Conservation (phyloP, 2,329 filamentous ascomycete genomes). For the Diaporthe humulicola region DNA sequence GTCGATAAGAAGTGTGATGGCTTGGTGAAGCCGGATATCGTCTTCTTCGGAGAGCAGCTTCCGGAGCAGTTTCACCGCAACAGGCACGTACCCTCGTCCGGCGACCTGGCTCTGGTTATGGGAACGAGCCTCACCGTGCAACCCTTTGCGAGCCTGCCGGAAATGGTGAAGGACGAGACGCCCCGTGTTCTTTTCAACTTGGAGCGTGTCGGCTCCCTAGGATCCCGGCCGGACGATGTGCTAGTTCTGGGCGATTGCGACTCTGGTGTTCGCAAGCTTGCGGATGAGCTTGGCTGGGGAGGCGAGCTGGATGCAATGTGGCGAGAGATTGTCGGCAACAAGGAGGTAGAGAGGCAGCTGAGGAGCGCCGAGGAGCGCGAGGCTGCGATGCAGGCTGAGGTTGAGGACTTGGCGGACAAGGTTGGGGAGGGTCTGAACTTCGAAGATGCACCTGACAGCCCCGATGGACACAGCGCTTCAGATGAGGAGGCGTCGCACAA, state of each 20-base stretch:
- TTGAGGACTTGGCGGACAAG: slow-evolving; percentile 51
- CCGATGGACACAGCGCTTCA: background rate
- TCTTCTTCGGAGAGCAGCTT: slow-evolving; percentile 83
- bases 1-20: slow-evolving; percentile 73
- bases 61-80: slow-evolving; percentile 75
- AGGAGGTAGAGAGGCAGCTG: slow-evolving; percentile 66
- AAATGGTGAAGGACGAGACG: slow-evolving; percentile 68
- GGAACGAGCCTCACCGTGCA: slow-evolving; percentile 91
- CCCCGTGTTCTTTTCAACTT: slow-evolving; percentile 91
- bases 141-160: slow-evolving; percentile 87
- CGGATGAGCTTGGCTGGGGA: slow-evolving; percentile 85
- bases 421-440: slow-evolving; percentile 47
- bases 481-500: background rate
- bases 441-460: slow-evolving; percentile 26
- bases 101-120: slow-evolving; percentile 62
- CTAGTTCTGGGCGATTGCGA: slow-evolving; percentile 87
- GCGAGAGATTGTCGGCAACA: slow-evolving; percentile 74
- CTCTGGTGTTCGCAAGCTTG: slow-evolving; percentile 81
- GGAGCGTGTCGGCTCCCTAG: slow-evolving; percentile 84
- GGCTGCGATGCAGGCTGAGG: slow-evolving; percentile 57
- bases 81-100: slow-evolving; percentile 60
- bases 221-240: slow-evolving; percentile 85
- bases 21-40: slow-evolving; percentile 92
- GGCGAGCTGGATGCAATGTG: slow-evolving; percentile 85
- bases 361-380: slow-evolving; percentile 50